Evolutionary conservation across 352 stramenopile species (phyloP), one percentile per base, ranked within the genome.

Genomic region (Phytophthora crassamura): DNA sequence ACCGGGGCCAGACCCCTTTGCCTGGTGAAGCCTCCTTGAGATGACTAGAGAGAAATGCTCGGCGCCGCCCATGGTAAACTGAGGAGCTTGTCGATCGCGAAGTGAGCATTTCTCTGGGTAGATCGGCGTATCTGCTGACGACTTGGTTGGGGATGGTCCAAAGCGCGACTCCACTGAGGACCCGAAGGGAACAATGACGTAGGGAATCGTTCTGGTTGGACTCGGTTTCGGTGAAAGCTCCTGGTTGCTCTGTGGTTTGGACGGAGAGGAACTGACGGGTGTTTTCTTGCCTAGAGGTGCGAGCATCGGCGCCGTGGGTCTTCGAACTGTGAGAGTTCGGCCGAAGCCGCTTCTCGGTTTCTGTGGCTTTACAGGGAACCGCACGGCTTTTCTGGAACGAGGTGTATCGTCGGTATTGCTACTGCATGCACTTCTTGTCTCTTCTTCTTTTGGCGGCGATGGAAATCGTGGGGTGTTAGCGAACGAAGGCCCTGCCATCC

Each of bases 11-110:
- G 46, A 12, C 0, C 75, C 75, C 10, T 58, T 74, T 2, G 66
- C 69, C n/a, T 64, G 41, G 9, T 47, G 25, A 8, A 84, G 54
- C 39, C 77, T 57, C 32, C 59, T 54, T 8, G 69, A 57, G 10
- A 82, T 69, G 0, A 73, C 14, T 0, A 76, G 53, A 2, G 78
- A 82, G 38, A 78, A 84, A 25, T 83, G 58, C n/a, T 84, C 72
- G 7, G 60, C 67, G 8, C 68, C 65, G 3, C 62, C 64, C 28
- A 86, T 56, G 0, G 52, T 53, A 20, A 74, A 69, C 10, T 57
- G 47, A 7, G 74, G 67, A 1, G 72, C 69, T 4, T 46, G 56
- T 22, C 57, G 60, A 1, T 60, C 54, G 2, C 71, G 58, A 16
- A 75, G 20, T 0, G 39, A 22, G 16, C 68, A 77, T 12, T 64